Evolutionary conservation across 1,284 basidiomycete genomes (phyloP).

Genomic region (Moesziomyces sp.): DNA sequence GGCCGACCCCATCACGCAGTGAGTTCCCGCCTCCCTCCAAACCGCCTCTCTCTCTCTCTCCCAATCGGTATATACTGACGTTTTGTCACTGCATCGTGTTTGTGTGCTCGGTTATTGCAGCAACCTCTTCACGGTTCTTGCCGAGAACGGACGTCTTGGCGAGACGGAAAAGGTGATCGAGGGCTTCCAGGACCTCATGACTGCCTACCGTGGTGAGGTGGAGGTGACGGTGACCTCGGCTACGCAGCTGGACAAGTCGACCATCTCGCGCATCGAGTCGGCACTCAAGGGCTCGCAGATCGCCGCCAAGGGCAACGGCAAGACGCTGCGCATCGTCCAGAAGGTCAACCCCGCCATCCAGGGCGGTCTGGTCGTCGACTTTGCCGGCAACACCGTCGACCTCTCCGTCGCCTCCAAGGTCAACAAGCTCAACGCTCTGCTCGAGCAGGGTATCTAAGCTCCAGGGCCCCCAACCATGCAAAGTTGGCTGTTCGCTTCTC

Average conservation of each 20-base stretch:
- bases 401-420: constrained; percentile 91
- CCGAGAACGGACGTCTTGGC: constrained; percentile 89
- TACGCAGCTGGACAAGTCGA: constrained; percentile 64
- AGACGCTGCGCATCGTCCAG: constrained; percentile 64
- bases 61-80: background rate
- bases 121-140: constrained; percentile 89
- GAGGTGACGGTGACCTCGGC: constrained; percentile 86
- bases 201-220: constrained; percentile 91
- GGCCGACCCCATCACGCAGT: constrained; percentile 65
- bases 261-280: constrained; percentile 61
- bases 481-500: too few relatives aligned
- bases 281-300: constrained; percentile 63
- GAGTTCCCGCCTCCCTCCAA: constrained; percentile 13
- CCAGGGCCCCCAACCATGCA: too few relatives aligned
- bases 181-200: constrained; percentile 89
- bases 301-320: constrained; percentile 58
- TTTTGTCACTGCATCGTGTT: background rate
- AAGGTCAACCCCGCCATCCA: constrained; percentile 66
- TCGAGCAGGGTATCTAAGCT: constrained; percentile 68
- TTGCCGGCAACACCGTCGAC: constrained; percentile 98
- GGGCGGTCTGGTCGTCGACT: constrained; percentile 88
- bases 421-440: constrained; percentile 89
- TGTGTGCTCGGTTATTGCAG: constrained; percentile 14
- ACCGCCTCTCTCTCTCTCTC: too few relatives aligned
- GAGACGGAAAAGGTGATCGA: constrained; percentile 88